Percentiles rank a stretch among this genome's conserved stretches.
Conservation (phyloP, 2,329 filamentous ascomycete genomes). For the Aureobasidium lini region DNA sequence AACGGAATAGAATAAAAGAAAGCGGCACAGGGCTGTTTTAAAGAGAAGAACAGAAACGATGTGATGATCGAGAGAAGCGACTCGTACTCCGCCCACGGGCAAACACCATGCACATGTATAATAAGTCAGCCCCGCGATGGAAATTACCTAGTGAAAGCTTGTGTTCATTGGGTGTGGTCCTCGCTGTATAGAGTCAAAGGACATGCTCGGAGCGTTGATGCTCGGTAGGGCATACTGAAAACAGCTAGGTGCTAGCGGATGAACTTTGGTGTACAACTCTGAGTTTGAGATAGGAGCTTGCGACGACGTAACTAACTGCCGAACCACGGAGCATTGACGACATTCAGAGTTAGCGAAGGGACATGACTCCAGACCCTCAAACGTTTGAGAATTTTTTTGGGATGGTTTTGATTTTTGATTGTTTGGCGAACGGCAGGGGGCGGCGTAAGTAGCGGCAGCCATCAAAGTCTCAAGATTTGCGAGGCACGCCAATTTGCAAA, state of each 20-base stretch:
- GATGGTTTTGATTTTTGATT: background rate
- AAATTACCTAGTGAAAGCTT: conserved; percentile 7
- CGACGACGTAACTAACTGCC: background rate
- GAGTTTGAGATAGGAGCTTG: conserved; percentile 9
- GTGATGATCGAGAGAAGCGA: conserved; percentile 1
- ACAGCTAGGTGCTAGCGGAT: background rate
- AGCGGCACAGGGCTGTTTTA: background rate
- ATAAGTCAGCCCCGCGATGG: conserved; percentile 11
- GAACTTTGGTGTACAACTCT: background rate
- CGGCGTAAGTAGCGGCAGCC: conserved; percentile 3
- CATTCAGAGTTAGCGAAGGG: conserved; percentile 9
- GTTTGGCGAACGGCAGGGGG: conserved; percentile 7
- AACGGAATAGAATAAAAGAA: background rate
- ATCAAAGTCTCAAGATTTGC: background rate
- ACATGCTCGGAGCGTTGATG: conserved; percentile 8
- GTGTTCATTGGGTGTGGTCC: conserved; percentile 1
- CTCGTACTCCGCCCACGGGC: background rate
- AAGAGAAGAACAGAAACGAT: background rate
- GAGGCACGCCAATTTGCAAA: background rate
- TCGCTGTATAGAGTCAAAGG: background rate
- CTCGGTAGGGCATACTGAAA: conserved; percentile 6
- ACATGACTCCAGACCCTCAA: conserved; percentile 1
- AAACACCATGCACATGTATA: background rate
- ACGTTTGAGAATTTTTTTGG: background rate
- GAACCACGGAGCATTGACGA: conserved; percentile 11